Evolutionary conservation across 2,329 filamentous ascomycete genomes (phyloP), one percentile per base, ranked within the genome.

Genomic region (Alternaria sp.): DNA sequence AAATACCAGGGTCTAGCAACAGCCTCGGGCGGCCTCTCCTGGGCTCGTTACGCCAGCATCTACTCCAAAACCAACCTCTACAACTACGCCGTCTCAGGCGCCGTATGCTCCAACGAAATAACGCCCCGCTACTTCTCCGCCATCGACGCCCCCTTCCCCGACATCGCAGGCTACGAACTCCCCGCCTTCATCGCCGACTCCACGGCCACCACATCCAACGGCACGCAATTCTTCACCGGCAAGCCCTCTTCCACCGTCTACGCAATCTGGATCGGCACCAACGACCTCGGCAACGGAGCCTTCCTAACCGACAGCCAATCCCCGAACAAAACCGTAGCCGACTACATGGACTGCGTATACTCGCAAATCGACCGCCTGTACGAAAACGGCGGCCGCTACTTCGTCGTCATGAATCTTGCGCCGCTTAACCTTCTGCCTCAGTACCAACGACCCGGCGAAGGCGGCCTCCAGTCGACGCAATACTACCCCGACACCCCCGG

Each of bases 261-360:
- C 72, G 85, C 88, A 1, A 86, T 94, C 55, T 94, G 90, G 90
- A 93, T 94, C 71, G 92, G 92, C 4, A 94, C 91, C 23, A 95
- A 95, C 74, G 92, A 96, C 72, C 82, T 95, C 10, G 91, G 92
- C 21, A 84, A 83, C 60, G 79, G 84, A 55, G 90, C 86, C 9
- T 90, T 94, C 73, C 77, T 94, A 30, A 88, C 85, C 5, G 90
- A 93, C 73, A 84, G 83, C 23, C 89, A 93, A 74, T 78, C 85
- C 5, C 70, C 81, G 0, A 86, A 85, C 12, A 88, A 87, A 23
- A 89, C 87, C 2, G 84, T 94, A 6, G 82, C 84, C 2, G 85
- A 89, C 72, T 93, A 90, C 72, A 84, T 89, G 4, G 86, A 90
- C 65, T 94, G 92, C 74, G 82, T 93, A 2, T 93, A 89, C 82